Evolutionary conservation across 768 basidiomycete species (phyloP), one percentile per base, ranked within the genome.

Genomic region (Suillus lakei): DNA sequence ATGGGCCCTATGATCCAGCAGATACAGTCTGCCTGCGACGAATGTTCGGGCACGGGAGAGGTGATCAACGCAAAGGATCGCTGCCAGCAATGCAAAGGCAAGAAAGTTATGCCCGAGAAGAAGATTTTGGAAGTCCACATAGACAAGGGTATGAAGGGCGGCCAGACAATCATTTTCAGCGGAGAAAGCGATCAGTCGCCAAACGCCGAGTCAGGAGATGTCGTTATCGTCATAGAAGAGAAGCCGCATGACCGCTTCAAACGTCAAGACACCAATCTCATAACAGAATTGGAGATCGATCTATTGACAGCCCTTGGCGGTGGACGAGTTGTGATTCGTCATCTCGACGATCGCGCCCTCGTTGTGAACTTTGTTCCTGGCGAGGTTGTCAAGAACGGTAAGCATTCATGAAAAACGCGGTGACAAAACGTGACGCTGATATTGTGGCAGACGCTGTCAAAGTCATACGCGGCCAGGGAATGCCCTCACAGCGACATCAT

Each of bases 1-100:
- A 93, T 99, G 88, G 98, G 98, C 32, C 98, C 98, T 5, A 99
- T 99, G 98, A 94, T 99, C 71, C 98, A 99, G 79, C 97, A 99
- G 80, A 93, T 99, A 70, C 98, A 99, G 77, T 93, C 95, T 62
- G 85, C 89, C 53, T 99, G 98, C 82, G 89, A 91, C 75, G 98
- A 98, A 18, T 99, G 98, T 78, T 86, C 84, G 60, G 98, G 94
- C 18, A 86, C 89, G n/a, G 98, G 98, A 69, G 97, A 99, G 79
- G 84, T 96, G 71, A 98, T 99, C 83, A 96, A 95, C 77, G 74
- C 81, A 64, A 98, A 96, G 78, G 95, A 99, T 83, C 86, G 91
- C 66, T 99, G 98, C 87, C 85, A 88, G 76, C 82, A 81, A 39
- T 99, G 98, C 86, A 93, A 92, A 77, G 98, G 95, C 69, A 98